A percentile compares a stretch with the other conserved stretches of the same genome.
Conservation (phyloP, 768 basidiomycete genomes). For the Amyloporia xantha region DNA sequence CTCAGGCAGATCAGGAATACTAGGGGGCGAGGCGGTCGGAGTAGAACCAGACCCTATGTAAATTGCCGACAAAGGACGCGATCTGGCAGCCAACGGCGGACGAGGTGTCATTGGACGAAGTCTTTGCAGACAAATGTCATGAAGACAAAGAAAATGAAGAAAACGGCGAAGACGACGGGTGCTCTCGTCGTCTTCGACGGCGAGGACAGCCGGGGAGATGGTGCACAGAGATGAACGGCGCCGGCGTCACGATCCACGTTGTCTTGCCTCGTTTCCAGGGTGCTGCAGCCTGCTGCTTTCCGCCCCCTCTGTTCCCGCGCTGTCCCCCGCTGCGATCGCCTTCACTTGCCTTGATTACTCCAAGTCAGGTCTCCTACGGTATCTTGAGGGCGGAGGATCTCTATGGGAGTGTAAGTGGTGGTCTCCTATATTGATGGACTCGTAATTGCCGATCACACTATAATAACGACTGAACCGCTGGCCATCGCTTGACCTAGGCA, state of each 20-base stretch:
- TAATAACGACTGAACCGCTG: too few relatives aligned
- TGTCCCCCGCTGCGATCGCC: too few relatives aligned
- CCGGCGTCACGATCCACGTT: constrained; percentile 16
- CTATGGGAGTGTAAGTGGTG: too few relatives aligned
- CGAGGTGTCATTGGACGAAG: constrained; percentile 44
- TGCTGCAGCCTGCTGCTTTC: constrained; percentile 2
- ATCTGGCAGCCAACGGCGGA: constrained; percentile 34
- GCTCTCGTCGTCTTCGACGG: constrained; percentile 19
- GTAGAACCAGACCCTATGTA: constrained; percentile 42
- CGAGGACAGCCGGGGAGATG: constrained; percentile 16
- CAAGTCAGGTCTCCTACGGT: too few relatives aligned
- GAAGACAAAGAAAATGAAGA: constrained; percentile 12
- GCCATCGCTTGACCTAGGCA: too few relatives aligned
- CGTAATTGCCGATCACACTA: too few relatives aligned
- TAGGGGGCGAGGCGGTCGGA: constrained; percentile 30
- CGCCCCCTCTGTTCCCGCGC: background rate
- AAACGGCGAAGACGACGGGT: constrained; percentile 12
- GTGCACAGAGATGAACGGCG: constrained; percentile 13
- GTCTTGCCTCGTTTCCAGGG: constrained; percentile 16
- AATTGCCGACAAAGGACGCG: constrained; percentile 57
- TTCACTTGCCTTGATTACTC: too few relatives aligned
- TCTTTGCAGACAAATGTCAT: constrained; percentile 12
- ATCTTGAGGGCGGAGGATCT: too few relatives aligned
- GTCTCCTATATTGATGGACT: too few relatives aligned
- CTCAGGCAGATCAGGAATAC: constrained; percentile 63